Evolutionary conservation across 2,329 filamentous ascomycete genomes (phyloP), one percentile per base, ranked within the genome.

Genomic region (Apiospora saccharicola): DNA sequence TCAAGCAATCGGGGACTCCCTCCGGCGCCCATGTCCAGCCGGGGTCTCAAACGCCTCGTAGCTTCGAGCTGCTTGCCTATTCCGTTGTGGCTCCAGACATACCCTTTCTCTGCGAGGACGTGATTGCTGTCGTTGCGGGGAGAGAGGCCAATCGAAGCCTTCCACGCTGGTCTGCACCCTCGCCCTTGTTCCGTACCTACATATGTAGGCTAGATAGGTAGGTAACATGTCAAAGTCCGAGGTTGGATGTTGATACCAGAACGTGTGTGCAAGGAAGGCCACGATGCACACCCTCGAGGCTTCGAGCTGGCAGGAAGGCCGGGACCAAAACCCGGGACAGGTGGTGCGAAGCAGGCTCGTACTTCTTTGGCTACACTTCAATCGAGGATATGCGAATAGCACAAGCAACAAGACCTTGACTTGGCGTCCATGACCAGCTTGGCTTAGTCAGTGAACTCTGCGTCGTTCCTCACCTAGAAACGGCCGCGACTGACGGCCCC

Each of bases 101-200:
- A 64, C 10, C 34, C 34, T 34, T 41, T 41, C 22, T 64, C 26
- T 64, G 57, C 30, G 19, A 64, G 57, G 13, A 22, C 13, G 34
- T 41, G 57, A 41, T 64, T 41, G 57, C 19, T 64, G 10, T 37
- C 10, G 57, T 41, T n/a, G 22, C 57, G 57, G 57, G 57, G 22
- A 19, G 1, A 64, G 34, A n/a, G 34, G 13, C 57, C 57, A 64
- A 64, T 64, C 34, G 57, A 64, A 64, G 0, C 30, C 1, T 34
- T 64, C 57, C 57, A 64, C 30, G 34, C 57, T 64, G 57, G 19
- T n/a, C 34, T 37, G 57, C 57, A 37, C 41, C 57, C n/a, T 64
- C 19, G 57, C 19, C 57, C 57, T 41, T 22, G 57, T 64, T 41
- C 57, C 34, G 57, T 22, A n/a, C 57, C 57, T 41, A 64, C 57